phyloP scores from a whole-genome alignment of 2,329 filamentous ascomycete genomes.

The Colletotrichum ledebouriae region DNA sequence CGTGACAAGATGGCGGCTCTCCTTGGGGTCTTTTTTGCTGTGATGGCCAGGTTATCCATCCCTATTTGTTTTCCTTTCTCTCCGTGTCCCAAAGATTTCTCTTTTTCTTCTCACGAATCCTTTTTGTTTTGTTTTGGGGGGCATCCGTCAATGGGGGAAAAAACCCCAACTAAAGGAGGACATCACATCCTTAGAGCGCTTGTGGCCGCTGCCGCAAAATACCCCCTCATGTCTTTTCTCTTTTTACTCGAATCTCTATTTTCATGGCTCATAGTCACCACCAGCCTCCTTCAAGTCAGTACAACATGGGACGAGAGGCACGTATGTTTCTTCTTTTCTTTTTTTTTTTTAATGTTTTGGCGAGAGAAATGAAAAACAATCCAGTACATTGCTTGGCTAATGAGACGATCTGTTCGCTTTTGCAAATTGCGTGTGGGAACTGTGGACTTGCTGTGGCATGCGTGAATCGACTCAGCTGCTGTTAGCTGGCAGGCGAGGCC shows the following conservation, averaged over 20 bases:
- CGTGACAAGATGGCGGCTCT: conserved; percentile 8
- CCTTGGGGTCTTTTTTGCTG: background rate
- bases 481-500: too few relatives aligned
- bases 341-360: background rate
- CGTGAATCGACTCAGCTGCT: too few relatives aligned
- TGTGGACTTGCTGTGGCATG: too few relatives aligned
- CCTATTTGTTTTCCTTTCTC: background rate
- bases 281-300: conserved; percentile 7
- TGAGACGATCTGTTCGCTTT: too few relatives aligned
- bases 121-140: background rate
- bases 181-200: conserved; percentile 21
- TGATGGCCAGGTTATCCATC: too few relatives aligned
- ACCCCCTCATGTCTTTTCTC: conserved; percentile 13
- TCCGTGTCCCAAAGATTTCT: background rate
- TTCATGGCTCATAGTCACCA: conserved; percentile 8
- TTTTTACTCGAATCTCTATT: background rate
- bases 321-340: background rate
- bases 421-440: background rate
- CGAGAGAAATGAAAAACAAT: background rate
- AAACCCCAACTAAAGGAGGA: background rate
- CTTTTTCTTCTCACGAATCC: background rate
- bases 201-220: conserved; percentile 36
- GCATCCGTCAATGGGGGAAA: background rate
- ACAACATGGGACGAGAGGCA: conserved; percentile 19
- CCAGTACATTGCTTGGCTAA: background rate